These are phyloP conservation scores for Pythium utonaiense DNA, from an alignment of 352 stramenopile species.

Conservation along the genomic window DNA sequence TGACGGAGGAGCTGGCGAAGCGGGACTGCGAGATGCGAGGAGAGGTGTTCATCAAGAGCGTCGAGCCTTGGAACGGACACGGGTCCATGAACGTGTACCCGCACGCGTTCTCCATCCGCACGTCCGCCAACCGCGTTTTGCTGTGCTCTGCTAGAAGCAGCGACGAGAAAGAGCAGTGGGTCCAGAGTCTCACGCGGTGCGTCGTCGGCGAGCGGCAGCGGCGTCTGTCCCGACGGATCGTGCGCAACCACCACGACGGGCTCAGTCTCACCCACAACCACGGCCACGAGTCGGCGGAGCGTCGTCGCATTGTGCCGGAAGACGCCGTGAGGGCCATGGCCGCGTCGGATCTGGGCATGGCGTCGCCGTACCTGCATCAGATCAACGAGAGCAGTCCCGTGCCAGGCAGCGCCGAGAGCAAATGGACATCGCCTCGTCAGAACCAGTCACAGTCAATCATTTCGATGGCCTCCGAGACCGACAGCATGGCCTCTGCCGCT, in stretches of 20 bases:
- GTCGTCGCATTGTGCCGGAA: constrained; percentile 48
- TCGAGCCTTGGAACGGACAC: constrained; percentile 64
- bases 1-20: constrained; percentile 46
- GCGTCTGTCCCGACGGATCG: constrained; percentile 15
- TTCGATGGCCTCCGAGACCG: constrained; percentile 15
- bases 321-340: constrained; percentile 33
- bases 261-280: constrained; percentile 9
- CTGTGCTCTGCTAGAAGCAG: constrained; percentile 49
- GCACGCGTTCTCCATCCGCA: constrained; percentile 63
- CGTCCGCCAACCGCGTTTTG: constrained; percentile 46
- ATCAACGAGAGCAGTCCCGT: constrained; percentile 9
- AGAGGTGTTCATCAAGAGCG: constrained; percentile 51
- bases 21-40: constrained; percentile 48
- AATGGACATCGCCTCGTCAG: constrained; percentile 3
- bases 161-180: constrained; percentile 46
- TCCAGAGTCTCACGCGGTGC: constrained; percentile 31
- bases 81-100: constrained; percentile 45
- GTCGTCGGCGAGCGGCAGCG: constrained; percentile 27
- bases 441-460: constrained; percentile 12
- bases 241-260: constrained; percentile 17
- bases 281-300: constrained; percentile 26
- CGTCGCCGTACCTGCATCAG: not conserved
- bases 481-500: not conserved
- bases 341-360: not conserved
- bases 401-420: not conserved